Evolutionary conservation across 2,329 filamentous ascomycete species (phyloP), one percentile per base, ranked within the genome.

Genomic region (Xylaria sp.): DNA sequence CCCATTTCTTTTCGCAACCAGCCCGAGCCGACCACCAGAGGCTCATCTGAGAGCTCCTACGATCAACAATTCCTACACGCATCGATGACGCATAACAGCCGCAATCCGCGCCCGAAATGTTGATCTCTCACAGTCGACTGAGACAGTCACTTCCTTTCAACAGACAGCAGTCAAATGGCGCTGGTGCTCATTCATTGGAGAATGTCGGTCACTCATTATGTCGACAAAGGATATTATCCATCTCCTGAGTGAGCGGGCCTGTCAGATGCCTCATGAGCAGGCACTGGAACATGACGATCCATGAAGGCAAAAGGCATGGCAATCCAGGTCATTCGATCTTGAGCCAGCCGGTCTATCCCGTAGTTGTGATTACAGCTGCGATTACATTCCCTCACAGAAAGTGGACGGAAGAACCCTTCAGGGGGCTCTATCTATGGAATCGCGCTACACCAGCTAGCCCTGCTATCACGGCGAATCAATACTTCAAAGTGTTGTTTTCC

Each of bases 1-100:
- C 65, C 67, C 4, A 65, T 67, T 1, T 68, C 68, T 59, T 70
- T 71, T 56, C 66, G 67, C 34, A 70, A 71, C 35, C 65, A 68
- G 48, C 65, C 69, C 16, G 5, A 30, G 23, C 66, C 64, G 49
- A 62, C 60, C n/a, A 52, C 57, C 7, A 56, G 63, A 47, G 67
- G 65, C 39, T 61, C 59, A 6, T 63, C 63, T 10, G 60, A 67
- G 18, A 60, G 64, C 10, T 54, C 67, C 4, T 70, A 70, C 37
- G 67, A 71, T 52, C 63, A 64, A 30, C 63, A 68, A 30, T 63
- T 67, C 42, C 56, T 70, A 16, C 65, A 68, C 37, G 60, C 64
- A 2, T 66, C 69, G 3, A 57, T 69, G 57, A 58, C 68, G 47
- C 65, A 69, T 51, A 59, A 66, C 39, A 61, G 62, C 50, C 63